A percentile compares a stretch with the other conserved stretches of the same genome.
Conservation (phyloP, 106 monocot genomes). For the Gastrodia elata region DNA sequence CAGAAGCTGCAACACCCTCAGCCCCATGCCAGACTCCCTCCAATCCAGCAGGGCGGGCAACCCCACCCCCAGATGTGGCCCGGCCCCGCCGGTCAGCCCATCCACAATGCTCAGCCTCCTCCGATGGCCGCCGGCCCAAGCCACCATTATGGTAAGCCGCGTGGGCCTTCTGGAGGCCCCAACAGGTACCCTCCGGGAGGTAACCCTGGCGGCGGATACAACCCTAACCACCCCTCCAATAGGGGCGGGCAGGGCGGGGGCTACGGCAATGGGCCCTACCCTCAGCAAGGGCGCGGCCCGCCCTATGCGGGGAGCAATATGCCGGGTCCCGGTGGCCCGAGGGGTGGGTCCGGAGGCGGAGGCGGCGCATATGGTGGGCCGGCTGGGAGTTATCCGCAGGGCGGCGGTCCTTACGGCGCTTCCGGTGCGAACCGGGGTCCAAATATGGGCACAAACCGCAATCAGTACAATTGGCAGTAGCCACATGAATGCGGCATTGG, state of each 20-base stretch:
- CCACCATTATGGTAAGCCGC: slow-evolving; percentile 75
- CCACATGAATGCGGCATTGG: not conserved
- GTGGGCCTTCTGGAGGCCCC: slow-evolving; percentile 52
- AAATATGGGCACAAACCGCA: slow-evolving; percentile 50
- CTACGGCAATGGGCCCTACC: slow-evolving; percentile 33
- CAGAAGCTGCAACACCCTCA: slow-evolving; percentile 87
- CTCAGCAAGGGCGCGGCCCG: slow-evolving; percentile 33
- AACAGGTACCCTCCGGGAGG: slow-evolving; percentile 63
- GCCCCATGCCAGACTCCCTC: slow-evolving; percentile 67
- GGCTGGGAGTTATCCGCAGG: slow-evolving; percentile 51
- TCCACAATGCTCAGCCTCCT: slow-evolving; percentile 45
- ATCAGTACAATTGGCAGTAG: slow-evolving; percentile 35
- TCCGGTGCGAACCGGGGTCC: slow-evolving; percentile 53
- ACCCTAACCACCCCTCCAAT: slow-evolving; percentile 78
- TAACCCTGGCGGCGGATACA: slow-evolving; percentile 62
- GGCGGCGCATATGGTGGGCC: slow-evolving; percentile 39
- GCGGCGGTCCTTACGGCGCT: slow-evolving; percentile 66
- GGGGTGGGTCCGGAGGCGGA: slow-evolving; percentile 30
- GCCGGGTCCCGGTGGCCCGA: slow-evolving; percentile 41
- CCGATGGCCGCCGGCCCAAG: slow-evolving; percentile 53
- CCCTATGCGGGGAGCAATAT: slow-evolving; percentile 58
- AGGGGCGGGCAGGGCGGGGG: slow-evolving; percentile 46
- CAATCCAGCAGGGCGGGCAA: slow-evolving; percentile 70
- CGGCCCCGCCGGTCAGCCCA: slow-evolving; percentile 49
- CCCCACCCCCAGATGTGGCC: slow-evolving; percentile 70